phyloP scores from a whole-genome alignment of 331 rosid species.

The Pyracantha coccinea region DNA sequence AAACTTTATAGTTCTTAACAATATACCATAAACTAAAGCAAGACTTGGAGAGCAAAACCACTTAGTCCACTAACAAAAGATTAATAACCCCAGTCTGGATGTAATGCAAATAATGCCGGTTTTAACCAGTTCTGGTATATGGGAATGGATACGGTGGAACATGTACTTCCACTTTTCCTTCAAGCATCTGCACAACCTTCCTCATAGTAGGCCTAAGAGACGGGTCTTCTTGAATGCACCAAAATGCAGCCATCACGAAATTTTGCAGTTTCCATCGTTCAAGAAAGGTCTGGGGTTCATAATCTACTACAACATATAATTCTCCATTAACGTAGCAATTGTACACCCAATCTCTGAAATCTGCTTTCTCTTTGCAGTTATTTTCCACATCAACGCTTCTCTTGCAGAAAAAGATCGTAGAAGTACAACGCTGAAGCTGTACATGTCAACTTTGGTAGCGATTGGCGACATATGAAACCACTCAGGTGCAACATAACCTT shows the following conservation, averaged over 20 bases:
- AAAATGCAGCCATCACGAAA: constrained; percentile 35
- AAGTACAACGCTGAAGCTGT: constrained; percentile 43
- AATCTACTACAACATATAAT: constrained; percentile 17
- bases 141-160: constrained; percentile 11
- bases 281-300: constrained; percentile 34
- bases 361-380: constrained; percentile 16
- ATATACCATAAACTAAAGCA: not conserved
- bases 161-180: constrained; percentile 13
- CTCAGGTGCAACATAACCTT: constrained; percentile 50
- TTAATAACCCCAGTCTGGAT: not conserved
- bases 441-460: constrained; percentile 43
- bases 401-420: constrained; percentile 39
- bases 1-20: not conserved
- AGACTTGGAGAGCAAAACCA: not conserved
- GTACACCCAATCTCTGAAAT: constrained; percentile 42
- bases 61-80: not conserved
- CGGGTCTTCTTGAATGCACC: constrained; percentile 25
- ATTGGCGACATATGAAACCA: constrained; percentile 42
- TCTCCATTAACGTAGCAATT: constrained; percentile 27
- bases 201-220: not conserved
- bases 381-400: constrained; percentile 24
- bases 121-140: not conserved
- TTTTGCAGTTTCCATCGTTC: constrained; percentile 36
- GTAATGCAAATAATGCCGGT: not conserved
- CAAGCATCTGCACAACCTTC: constrained; percentile 23